Evolutionary conservation across 2,329 filamentous ascomycete genomes (phyloP).

Genomic region (Ophiostoma pallidulum): DNA sequence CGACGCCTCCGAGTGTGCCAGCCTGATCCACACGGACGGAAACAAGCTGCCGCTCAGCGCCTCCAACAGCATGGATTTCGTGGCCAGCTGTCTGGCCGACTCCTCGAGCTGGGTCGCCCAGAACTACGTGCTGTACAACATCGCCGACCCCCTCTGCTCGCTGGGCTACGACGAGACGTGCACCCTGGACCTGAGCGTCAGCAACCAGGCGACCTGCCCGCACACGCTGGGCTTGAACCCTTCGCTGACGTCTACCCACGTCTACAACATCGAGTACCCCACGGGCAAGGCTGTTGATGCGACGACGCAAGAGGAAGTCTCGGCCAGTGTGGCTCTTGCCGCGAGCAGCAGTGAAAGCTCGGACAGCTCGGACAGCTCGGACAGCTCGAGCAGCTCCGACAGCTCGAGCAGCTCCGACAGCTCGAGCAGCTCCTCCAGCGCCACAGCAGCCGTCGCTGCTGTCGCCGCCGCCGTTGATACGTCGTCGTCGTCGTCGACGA

Average conservation of each 20-base stretch:
- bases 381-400: neutral
- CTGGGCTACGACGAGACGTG: conserved; percentile 44
- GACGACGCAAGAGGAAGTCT: conserved; percentile 19
- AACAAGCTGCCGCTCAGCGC: conserved; percentile 45
- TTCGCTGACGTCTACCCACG: conserved; percentile 28
- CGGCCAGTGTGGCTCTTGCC: conserved; percentile 5
- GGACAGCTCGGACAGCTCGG: neutral
- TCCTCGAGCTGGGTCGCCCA: conserved; percentile 40
- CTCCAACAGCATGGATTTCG: conserved; percentile 47
- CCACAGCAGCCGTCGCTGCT: neutral
- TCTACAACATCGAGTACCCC: conserved; percentile 44
- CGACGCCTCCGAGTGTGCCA: conserved; percentile 37
- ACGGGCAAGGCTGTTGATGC: conserved; percentile 35
- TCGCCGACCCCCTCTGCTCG: conserved; percentile 40
- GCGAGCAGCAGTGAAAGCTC: neutral
- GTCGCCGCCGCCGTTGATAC: neutral
- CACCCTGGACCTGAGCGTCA: conserved; percentile 26
- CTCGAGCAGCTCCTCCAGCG: neutral
- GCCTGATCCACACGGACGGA: conserved; percentile 39
- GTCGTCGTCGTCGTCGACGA: neutral
- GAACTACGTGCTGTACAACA: conserved; percentile 46
- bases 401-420: neutral
- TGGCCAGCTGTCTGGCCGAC: conserved; percentile 34
- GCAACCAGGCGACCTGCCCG: conserved; percentile 44
- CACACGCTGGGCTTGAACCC: conserved; percentile 33